phyloP scores from a whole-genome alignment of 257 asterid species.

The Penstemon davidsonii region DNA sequence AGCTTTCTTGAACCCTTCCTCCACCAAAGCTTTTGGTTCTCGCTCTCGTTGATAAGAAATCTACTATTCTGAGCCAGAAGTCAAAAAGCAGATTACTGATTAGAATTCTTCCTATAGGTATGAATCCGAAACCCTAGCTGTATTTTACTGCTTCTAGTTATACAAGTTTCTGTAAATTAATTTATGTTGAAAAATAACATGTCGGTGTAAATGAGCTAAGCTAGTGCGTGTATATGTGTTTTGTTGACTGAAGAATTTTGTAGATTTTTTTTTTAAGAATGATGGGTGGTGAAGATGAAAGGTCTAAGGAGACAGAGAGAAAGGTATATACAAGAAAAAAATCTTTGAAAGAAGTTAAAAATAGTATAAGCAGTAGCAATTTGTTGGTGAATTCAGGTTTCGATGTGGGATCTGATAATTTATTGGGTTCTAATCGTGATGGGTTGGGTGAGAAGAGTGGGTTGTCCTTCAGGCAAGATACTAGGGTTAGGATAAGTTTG shows the following conservation, averaged over 20 bases:
- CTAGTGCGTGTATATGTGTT: slow-evolving; percentile 15
- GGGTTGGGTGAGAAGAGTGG: slow-evolving; percentile 44
- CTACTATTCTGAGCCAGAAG: slow-evolving; percentile 2
- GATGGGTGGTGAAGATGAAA: slow-evolving; percentile 59
- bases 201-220: slow-evolving; percentile 9
- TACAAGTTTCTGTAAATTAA: background rate
- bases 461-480: slow-evolving; percentile 45
- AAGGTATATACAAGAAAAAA: slow-evolving; percentile 64
- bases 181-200: too few relatives aligned
- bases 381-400: slow-evolving; percentile 31
- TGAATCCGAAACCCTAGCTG: slow-evolving; percentile 1
- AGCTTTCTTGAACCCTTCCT: too few relatives aligned
- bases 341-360: slow-evolving; percentile 56
- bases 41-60: too few relatives aligned
- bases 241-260: slow-evolving; percentile 24
- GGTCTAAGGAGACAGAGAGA: slow-evolving; percentile 51
- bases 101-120: background rate
- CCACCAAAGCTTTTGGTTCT: too few relatives aligned
- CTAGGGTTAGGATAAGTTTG: slow-evolving; percentile 56
- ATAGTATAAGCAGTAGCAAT: slow-evolving; percentile 37
- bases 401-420: slow-evolving; percentile 51
- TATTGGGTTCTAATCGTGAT: slow-evolving; percentile 42
- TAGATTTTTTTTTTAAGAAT: slow-evolving; percentile 33
- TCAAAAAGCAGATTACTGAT: background rate
- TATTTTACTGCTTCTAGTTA: background rate